Base-by-base conservation (phyloP, 116 monocot species). In the Phalaenopsis hybrid region DNA sequence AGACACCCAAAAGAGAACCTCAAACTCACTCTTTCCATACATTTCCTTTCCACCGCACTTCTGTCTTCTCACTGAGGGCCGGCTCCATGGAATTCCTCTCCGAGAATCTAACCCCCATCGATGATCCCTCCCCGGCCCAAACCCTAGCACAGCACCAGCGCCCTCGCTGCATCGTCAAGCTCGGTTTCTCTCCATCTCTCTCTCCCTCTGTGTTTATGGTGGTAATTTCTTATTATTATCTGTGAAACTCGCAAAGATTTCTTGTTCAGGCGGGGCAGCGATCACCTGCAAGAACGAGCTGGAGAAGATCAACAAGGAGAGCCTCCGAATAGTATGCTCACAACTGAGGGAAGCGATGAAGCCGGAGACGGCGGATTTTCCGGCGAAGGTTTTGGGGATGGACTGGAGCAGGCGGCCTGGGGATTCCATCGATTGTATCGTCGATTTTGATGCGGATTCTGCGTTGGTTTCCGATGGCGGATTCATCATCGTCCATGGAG, bases 101-200 rank as follows among this genome's bases (percentile, higher is more conserved):
- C 1, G 77, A 77, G 77, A 77, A 15, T 77, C 51, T 52, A 10
- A 28, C 13, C 51, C 20, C 77, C 51, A 51, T 77, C 13, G 51
- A 7, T 6, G 52, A 4, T 31, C 11, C 15, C 49, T 77, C 51
- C 1, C 3, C 77, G 13, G 28, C 9, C 46, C 67, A 74, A 79
- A 50, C 73, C 74, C 79, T 21, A 82, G 74, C 45, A 28, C 78
- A 28, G 9, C 37, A 41, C 68, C 88, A 79, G 65, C 80, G 81
- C 13, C 85, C 91, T 46, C 94, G 97, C 6, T 97, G 97, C 89
- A 97, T 97, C 84, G 97, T 97, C 17, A 97, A 97, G 73, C 94
- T 97, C 55, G 97, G 96, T 96, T 48, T 43, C 48, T 25, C 15
- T 75, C 43, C n/a, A 8, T 68, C 59, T 79, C 72, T 43, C 15